phyloP scores from a whole-genome alignment of 306 rosid species.

The Mimosa pudica region DNA sequence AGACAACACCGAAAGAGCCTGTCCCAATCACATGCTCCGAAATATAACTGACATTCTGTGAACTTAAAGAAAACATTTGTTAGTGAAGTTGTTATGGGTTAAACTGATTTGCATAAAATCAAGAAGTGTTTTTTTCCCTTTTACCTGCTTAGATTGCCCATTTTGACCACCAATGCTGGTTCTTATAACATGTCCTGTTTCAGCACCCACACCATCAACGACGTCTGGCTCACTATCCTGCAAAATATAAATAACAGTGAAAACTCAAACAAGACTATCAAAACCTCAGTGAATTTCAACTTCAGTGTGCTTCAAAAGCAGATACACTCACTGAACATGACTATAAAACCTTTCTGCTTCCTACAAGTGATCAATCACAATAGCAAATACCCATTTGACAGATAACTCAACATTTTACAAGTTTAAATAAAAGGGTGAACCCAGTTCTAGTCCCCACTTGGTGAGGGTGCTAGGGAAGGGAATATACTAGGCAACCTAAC shows the following conservation, averaged over 20 bases:
- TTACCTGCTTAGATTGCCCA: slow-evolving; percentile 92
- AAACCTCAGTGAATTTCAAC: slow-evolving; percentile 14
- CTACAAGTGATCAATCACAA: slow-evolving; percentile 15
- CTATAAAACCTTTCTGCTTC: not conserved
- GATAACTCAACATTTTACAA: not conserved
- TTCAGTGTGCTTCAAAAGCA: not conserved
- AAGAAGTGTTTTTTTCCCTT: not conserved
- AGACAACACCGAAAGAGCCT: slow-evolving; percentile 97
- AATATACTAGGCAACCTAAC: too few species aligned
- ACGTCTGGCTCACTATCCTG: slow-evolving; percentile 92
- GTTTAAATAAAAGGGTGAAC: too few species aligned
- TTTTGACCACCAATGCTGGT: slow-evolving; percentile 81
- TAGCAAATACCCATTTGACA: slow-evolving; percentile 12
- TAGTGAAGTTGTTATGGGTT: slow-evolving; percentile 13
- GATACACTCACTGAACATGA: not conserved
- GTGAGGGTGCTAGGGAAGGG: too few species aligned
- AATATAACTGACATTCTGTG: slow-evolving; percentile 79
- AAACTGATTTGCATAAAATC: slow-evolving; percentile 14
- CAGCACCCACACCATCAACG: slow-evolving; percentile 89
- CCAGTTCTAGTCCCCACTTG: too few species aligned
- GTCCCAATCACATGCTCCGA: slow-evolving; percentile 96
- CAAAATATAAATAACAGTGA: slow-evolving; percentile 37
- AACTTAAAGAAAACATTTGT: slow-evolving; percentile 34
- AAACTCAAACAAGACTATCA: slow-evolving; percentile 5
- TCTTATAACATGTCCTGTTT: slow-evolving; percentile 88